Base-by-base conservation (phyloP, 2,329 filamentous ascomycete genomes). In the Penicillium sp. region DNA sequence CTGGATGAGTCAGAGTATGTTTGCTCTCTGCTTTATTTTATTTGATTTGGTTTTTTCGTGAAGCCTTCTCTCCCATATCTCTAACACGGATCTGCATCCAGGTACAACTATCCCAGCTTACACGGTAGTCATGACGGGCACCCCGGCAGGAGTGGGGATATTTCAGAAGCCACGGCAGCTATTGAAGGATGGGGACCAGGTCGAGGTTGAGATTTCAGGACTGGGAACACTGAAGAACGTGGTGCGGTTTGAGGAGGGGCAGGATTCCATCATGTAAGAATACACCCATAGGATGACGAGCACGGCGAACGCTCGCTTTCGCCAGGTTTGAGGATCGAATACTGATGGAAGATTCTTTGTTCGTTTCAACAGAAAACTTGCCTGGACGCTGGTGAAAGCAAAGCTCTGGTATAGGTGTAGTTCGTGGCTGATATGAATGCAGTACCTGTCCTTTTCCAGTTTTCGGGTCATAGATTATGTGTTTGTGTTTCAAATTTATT, bases 81-180 rank as follows among this genome's bases (percentile, higher is more conserved):
- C n/a, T n/a, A n/a, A n/a, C n/a, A n/a, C n/a, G n/a, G n/a, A n/a
- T n/a, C n/a, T n/a, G n/a, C n/a, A 11, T 9, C 15, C 14, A 41
- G 69, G 69, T 19, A 73, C 69, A 4, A 77, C 73, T 16, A 45
- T 77, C 33, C 64, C 64, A 35, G 64, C 62, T 2, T 71, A 70
- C 4, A 76, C 73, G 2, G 64, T 66, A 2, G 66, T 77, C 27
- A 69, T 77, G 66, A 76, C 73, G 3, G 74, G 74, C 2, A 76
- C 74, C 2, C 72, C 73, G 1, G 53, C 55, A 1, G 68, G 67
- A 0, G 64, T 70, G 1, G 68, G 61, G 1, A 49, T 49, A 2
- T 69, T 68, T 29, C 54, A 31, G 11, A 35, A 30, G 6, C 43
- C 59, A 3, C 56, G 58, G 16, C 39, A 43, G 11, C 62, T 63